Base-by-base conservation (phyloP, 257 asterid genomes). In the Marsdenia floribunda region DNA sequence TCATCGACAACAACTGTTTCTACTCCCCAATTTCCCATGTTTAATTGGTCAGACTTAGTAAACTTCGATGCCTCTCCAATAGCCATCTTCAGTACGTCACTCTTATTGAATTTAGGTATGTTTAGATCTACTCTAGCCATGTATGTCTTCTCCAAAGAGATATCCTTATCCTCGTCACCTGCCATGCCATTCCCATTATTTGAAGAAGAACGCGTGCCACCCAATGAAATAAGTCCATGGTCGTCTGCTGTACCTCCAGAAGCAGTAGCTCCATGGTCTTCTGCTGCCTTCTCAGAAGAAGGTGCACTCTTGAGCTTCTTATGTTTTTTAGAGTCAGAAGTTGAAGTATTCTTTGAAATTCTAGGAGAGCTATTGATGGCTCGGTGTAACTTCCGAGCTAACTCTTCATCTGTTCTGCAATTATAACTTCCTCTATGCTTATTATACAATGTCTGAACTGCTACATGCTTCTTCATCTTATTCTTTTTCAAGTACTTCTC, bases 261-360 rank as follows among this genome's bases (percentile, higher is more conserved):
- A 53, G 74, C 46, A 61, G 80, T 16, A 37, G 8, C 47, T 33
- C 73, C 73, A 49, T 70, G 38, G 40, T 70, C 24, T 8, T 26
- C 14, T 26, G 55, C 73, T 70, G 61, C 58, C 40, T 47, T 49
- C 61, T 29, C 74, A 70, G 71, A 66, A 64, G 80, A 63, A 26
- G 78, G 54, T 35, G 90, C 77, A 71, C 76, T 77, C 76, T 83
- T 91, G 64, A 86, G 84, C 85, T 79, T 89, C 85, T 82, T 91
- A 70, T 78, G 89, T 83, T 24, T 37, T 24, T 16, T 75, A 19
- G 74, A 75, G 16, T 80, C 80, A 71, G 83, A 64, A 70, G 75
- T 54, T 13, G 83, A 70, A 54, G 53, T 12, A 74, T 75, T 79
- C 76, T 79, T 75, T 12, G 71, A 70, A 70, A 76, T 80, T 58